Conservation (phyloP, 768 basidiomycete species). For the Neoboletus brunneissimus region DNA sequence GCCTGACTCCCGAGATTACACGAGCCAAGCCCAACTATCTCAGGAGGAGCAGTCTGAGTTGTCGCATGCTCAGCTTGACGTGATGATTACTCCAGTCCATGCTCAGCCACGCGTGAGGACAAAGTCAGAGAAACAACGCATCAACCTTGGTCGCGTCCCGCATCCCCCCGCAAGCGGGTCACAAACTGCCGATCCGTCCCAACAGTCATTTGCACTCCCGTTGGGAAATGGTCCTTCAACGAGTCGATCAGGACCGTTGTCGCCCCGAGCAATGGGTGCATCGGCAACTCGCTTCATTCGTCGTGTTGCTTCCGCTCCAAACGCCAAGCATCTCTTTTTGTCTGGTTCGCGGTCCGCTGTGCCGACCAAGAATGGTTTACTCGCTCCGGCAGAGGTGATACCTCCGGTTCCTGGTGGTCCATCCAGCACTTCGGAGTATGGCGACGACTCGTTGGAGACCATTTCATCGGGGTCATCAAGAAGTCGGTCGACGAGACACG, state of each 20-base stretch:
- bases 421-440: conserved; percentile 53
- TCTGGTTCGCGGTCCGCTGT: conserved; percentile 54
- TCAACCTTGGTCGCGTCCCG: conserved; percentile 48
- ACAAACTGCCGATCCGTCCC: conserved; percentile 34
- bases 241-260: conserved; percentile 50
- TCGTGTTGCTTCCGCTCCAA: conserved; percentile 94
- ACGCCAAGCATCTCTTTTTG: conserved; percentile 87
- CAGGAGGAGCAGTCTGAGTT: conserved; percentile 4
- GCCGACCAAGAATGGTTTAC: conserved; percentile 72
- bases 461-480: conserved; percentile 74
- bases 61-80: conserved; percentile 15
- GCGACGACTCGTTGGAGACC: conserved; percentile 73
- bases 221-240: conserved; percentile 29
- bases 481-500: conserved; percentile 44
- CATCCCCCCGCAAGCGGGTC: conserved; percentile 28
- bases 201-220: conserved; percentile 40
- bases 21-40: conserved; percentile 11
- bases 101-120: conserved; percentile 32
- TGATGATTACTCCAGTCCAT: conserved; percentile 27
- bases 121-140: conserved; percentile 48
- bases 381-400: conserved; percentile 64
- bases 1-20: conserved; percentile 23
- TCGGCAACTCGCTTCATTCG: conserved; percentile 88
- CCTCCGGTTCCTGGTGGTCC: conserved; percentile 53
- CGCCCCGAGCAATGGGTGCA: conserved; percentile 66